phyloP scores from a whole-genome alignment of 768 basidiomycete species.

The Trichaptum fuscoviolaceum region DNA sequence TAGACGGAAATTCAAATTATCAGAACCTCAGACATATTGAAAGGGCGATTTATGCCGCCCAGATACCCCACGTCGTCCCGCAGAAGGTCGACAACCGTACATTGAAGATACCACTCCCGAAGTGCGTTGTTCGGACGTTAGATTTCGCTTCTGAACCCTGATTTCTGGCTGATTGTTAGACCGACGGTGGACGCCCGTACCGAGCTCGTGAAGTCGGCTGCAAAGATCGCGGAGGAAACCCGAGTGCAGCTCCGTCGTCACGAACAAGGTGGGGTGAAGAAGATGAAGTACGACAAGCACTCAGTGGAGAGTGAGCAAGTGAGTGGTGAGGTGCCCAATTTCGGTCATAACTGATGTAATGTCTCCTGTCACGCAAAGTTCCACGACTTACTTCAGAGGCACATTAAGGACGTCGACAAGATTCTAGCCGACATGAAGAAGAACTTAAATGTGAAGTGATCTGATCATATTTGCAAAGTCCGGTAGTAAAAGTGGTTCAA shows the following conservation, averaged over 20 bases:
- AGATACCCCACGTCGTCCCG: conserved; percentile 65
- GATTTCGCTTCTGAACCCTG: not conserved
- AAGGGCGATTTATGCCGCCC: conserved; percentile 68
- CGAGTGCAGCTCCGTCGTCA: conserved; percentile 71
- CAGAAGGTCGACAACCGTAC: conserved; percentile 68
- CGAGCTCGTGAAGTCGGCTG: conserved; percentile 47
- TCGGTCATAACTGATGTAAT: conserved; percentile 3
- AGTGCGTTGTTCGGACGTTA: conserved; percentile 35
- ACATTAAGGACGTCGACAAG: conserved; percentile 62
- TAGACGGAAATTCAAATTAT: conserved; percentile 12
- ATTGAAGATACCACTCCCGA: conserved; percentile 75
- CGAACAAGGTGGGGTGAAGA: conserved; percentile 62
- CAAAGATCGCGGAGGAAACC: conserved; percentile 67
- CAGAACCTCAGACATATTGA: conserved; percentile 72
- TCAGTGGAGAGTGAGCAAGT: conserved; percentile 71
- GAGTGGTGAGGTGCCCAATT: conserved; percentile 16
- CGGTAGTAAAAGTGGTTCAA: too few relatives aligned
- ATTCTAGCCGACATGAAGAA: conserved; percentile 61
- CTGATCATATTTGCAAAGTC: not conserved
- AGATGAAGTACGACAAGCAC: conserved; percentile 63
- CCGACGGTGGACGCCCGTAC: conserved; percentile 72
- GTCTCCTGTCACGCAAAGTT: conserved; percentile 40
- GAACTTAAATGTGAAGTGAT: conserved; percentile 30
- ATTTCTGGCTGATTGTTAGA: conserved; percentile 30
- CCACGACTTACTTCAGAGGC: conserved; percentile 63